phyloP scores from a whole-genome alignment of 768 basidiomycete genomes.

The Trametes maxima region DNA sequence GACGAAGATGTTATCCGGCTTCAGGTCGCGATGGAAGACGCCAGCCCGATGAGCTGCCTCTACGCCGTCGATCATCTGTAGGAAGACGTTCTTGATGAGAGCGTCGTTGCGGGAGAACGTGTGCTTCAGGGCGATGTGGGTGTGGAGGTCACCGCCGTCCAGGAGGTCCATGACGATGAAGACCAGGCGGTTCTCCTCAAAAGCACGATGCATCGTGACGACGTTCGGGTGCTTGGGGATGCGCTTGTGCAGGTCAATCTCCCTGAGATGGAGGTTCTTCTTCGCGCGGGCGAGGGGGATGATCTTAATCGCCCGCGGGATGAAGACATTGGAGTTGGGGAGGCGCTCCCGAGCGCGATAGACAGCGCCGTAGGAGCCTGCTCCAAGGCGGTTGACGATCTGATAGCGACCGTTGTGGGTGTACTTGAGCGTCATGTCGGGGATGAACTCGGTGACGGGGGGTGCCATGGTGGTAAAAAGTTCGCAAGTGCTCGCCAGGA shows the following conservation, averaged over 20 bases:
- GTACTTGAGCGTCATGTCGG: constrained; percentile 30
- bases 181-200: constrained; percentile 60
- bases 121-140: constrained; percentile 39
- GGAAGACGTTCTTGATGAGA: constrained; percentile 49
- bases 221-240: constrained; percentile 63
- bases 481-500: constrained; percentile 9
- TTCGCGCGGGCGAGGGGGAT: constrained; percentile 1
- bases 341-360: constrained; percentile 73
- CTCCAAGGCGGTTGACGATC: constrained; percentile 82
- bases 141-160: constrained; percentile 49
- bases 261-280: constrained; percentile 54
- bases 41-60: constrained; percentile 50
- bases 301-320: constrained; percentile 27
- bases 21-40: constrained; percentile 60
- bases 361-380: constrained; percentile 92
- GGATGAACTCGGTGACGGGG: constrained; percentile 6
- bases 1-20: constrained; percentile 55
- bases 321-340: neutral
- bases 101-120: constrained; percentile 45
- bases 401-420: constrained; percentile 82
- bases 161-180: constrained; percentile 64
- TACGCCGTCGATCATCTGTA: constrained; percentile 57
- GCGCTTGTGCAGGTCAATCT: constrained; percentile 59
- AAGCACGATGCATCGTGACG: constrained; percentile 64
- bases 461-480: constrained; percentile 9